A percentile compares a stretch with the other conserved stretches of the same genome.
phyloP scores from a whole-genome alignment of 2,329 filamentous ascomycete genomes.

The Didymella segeticola region DNA sequence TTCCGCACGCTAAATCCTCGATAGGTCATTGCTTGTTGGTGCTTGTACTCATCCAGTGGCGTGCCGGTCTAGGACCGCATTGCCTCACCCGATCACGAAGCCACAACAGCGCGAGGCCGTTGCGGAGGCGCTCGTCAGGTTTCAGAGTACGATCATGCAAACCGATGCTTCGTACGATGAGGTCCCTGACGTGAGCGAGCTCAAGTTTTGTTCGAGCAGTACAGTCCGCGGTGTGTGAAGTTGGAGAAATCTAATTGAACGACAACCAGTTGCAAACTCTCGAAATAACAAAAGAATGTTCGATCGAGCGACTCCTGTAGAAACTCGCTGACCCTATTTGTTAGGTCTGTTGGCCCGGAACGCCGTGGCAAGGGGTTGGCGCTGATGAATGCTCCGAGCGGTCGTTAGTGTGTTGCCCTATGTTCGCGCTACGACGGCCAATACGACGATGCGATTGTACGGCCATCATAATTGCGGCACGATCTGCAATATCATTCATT shows the following conservation, averaged over 20 bases:
- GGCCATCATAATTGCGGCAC: not conserved
- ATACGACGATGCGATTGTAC: not conserved
- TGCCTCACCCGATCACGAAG: conserved; percentile 44
- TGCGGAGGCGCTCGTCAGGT: conserved; percentile 51
- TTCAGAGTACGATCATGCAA: conserved; percentile 52
- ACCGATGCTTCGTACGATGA: conserved; percentile 53
- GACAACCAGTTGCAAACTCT: too few species aligned
- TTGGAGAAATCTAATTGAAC: conserved; percentile 53
- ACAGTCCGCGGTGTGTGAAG: conserved; percentile 44
- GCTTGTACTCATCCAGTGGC: conserved; percentile 46
- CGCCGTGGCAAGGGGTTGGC: not conserved
- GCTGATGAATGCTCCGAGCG: not conserved
- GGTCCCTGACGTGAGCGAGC: conserved; percentile 55
- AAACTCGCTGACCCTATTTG: too few species aligned
- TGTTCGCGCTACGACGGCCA: not conserved
- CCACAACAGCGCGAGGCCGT: conserved; percentile 43
- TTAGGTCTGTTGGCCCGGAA: not conserved
- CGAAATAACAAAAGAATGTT: too few species aligned
- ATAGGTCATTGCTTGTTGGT: conserved; percentile 55
- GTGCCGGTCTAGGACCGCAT: conserved; percentile 48
- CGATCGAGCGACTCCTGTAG: too few species aligned
- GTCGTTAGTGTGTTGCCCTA: not conserved
- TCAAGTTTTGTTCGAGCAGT: conserved; percentile 47
- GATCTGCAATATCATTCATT: not conserved
- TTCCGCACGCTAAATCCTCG: conserved; percentile 48